Conservation (phyloP, 2,329 filamentous ascomycete species). For the Escovopsis sp. region DNA sequence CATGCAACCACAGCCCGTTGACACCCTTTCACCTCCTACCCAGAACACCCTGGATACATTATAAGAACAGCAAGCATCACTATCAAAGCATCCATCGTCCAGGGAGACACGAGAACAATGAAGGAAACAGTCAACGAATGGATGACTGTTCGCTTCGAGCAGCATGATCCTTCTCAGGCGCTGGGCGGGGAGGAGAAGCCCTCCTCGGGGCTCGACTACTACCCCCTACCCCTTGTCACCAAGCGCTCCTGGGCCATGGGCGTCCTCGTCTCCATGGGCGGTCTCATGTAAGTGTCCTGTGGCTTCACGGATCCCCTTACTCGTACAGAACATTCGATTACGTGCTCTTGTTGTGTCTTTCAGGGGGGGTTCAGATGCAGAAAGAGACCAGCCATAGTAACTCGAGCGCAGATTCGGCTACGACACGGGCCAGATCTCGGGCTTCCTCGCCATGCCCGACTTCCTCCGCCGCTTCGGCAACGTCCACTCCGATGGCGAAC, state of each 20-base stretch:
- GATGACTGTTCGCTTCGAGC: constrained; percentile 26
- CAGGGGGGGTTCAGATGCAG: too few relatives aligned
- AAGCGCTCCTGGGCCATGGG: constrained; percentile 23
- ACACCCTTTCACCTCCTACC: too few relatives aligned
- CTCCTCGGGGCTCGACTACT: constrained; percentile 28
- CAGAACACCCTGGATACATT: too few relatives aligned
- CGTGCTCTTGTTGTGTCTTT: too few relatives aligned
- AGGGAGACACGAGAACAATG: too few relatives aligned
- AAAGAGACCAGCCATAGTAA: neutral
- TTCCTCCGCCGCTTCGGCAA: constrained; percentile 38
- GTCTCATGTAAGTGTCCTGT: constrained; percentile 22
- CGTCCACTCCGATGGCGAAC: constrained; percentile 20
- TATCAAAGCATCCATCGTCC: too few relatives aligned
- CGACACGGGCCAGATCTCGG: constrained; percentile 39
- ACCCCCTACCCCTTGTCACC: constrained; percentile 26
- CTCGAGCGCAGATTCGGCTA: constrained; percentile 25
- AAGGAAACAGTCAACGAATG: constrained; percentile 6
- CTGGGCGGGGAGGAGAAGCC: constrained; percentile 9
- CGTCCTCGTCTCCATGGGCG: constrained; percentile 29
- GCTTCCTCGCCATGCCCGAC: constrained; percentile 43
- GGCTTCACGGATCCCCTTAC: too few relatives aligned
- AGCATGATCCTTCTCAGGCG: constrained; percentile 28
- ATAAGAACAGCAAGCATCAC: too few relatives aligned
- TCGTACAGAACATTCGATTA: too few relatives aligned
- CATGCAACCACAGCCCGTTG: too few relatives aligned